Conservation (phyloP, 768 basidiomycete species). For the Russula olivacea region DNA sequence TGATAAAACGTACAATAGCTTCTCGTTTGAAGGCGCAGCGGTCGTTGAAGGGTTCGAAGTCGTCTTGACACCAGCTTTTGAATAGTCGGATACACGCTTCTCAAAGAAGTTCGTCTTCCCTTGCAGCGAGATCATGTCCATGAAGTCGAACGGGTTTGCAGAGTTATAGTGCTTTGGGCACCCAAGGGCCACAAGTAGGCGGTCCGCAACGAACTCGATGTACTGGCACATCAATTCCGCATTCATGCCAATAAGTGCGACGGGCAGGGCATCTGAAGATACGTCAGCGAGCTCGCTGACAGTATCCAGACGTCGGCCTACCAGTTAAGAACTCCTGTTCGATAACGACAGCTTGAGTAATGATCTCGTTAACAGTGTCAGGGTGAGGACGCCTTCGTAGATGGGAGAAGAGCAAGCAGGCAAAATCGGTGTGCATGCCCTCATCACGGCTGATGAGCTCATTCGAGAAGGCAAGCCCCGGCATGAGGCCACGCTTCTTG, state of each 20-base stretch:
- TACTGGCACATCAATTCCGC: conserved; percentile 82
- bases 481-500: conserved; percentile 97
- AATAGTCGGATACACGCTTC: conserved; percentile 85
- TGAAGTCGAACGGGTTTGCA: conserved; percentile 86
- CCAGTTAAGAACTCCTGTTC: conserved; percentile 84
- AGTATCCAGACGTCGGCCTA: conserved; percentile 30
- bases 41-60: conserved; percentile 9
- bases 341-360: conserved; percentile 77
- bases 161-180: conserved; percentile 72
- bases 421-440: conserved; percentile 95
- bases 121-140: conserved; percentile 92
- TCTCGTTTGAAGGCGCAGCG: conserved; percentile 21
- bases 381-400: conserved; percentile 78
- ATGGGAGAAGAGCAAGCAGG: conserved; percentile 83
- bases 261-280: conserved; percentile 70
- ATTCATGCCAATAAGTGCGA: conserved; percentile 90
- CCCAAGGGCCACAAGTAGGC: conserved; percentile 77
- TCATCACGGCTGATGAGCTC: conserved; percentile 95
- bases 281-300: neutral
- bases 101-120: conserved; percentile 98
- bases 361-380: conserved; percentile 60
- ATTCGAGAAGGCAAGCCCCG: conserved; percentile 93
- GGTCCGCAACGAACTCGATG: conserved; percentile 89
- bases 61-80: conserved; percentile 51
- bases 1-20: conserved; percentile 37